A percentile compares a stretch with the other conserved stretches of the same genome.
Conservation (phyloP, 2,329 filamentous ascomycete species). For the Mariannaea sp. region DNA sequence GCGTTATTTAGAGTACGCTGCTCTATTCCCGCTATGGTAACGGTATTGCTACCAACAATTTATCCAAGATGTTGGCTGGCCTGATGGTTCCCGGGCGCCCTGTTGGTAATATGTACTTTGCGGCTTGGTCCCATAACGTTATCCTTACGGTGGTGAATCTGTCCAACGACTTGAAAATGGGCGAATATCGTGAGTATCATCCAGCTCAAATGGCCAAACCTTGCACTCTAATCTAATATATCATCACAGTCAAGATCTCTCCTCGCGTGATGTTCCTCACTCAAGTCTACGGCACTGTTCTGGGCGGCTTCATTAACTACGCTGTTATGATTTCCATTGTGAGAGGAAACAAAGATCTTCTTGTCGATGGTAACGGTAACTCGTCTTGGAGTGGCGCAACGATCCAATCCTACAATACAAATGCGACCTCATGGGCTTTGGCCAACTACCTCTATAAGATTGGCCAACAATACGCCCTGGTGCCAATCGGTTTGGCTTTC, state of each 20-base stretch:
- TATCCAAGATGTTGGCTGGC: constrained; percentile 62
- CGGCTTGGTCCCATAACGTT: constrained; percentile 62
- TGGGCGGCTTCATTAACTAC: constrained; percentile 60
- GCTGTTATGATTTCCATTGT: constrained; percentile 61
- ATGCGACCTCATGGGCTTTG: constrained; percentile 55
- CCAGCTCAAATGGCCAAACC: rapidly evolving
- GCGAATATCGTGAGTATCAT: constrained; percentile 56
- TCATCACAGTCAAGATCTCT: constrained; percentile 55
- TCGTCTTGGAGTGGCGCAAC: constrained; percentile 58
- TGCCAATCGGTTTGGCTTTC: constrained; percentile 56
- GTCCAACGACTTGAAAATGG: constrained; percentile 60
- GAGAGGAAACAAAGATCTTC: constrained; percentile 51
- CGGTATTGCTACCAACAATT: constrained; percentile 62
- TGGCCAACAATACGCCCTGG: constrained; percentile 50
- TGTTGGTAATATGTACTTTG: constrained; percentile 63
- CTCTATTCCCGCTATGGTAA: constrained; percentile 59
- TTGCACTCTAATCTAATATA: constrained; percentile 24
- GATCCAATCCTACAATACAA: constrained; percentile 55
- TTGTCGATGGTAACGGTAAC: constrained; percentile 52
- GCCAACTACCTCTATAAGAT: constrained; percentile 58
- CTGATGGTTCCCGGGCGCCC: constrained; percentile 56
- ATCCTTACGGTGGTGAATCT: constrained; percentile 56
- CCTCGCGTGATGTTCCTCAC: constrained; percentile 60
- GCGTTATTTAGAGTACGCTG: constrained; percentile 50
- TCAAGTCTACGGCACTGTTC: constrained; percentile 59